These are phyloP conservation scores for Penicillium sp. DNA, from an alignment of 2,329 filamentous ascomycete species.

Conservation along the genomic window DNA sequence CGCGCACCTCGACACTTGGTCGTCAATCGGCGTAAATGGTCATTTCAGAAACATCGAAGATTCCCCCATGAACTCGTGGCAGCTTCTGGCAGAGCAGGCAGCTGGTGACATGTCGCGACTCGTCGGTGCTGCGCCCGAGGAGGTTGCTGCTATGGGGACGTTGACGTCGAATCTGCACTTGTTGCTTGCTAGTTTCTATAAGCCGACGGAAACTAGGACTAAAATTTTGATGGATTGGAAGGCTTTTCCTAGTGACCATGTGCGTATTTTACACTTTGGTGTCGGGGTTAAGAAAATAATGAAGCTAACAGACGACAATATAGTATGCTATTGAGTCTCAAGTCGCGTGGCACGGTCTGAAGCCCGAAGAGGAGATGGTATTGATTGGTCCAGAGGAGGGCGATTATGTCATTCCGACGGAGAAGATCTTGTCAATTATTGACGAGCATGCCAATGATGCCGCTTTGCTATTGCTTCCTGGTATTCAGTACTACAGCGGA, in stretches of 20 bases:
- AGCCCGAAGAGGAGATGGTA: conserved; percentile 65
- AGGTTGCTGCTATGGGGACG: conserved; percentile 84
- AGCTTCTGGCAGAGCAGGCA: conserved; percentile 72
- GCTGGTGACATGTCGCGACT: conserved; percentile 66
- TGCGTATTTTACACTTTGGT: conserved; percentile 33
- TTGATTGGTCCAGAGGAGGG: conserved; percentile 62
- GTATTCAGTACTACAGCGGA: conserved; percentile 88
- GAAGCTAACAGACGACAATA: conserved; percentile 13
- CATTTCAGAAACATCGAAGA: conserved; percentile 69
- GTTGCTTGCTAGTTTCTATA: conserved; percentile 77
- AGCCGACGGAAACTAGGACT: conserved; percentile 58
- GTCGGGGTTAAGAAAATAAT: neutral
- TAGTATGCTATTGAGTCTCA: conserved; percentile 82
- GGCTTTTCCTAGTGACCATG: conserved; percentile 81
- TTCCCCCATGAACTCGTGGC: conserved; percentile 67
- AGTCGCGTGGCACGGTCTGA: conserved; percentile 64
- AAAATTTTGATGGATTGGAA: conserved; percentile 84
- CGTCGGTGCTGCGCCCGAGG: conserved; percentile 65
- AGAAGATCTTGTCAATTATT: conserved; percentile 67
- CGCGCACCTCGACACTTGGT: conserved; percentile 76
- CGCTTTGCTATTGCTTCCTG: conserved; percentile 74
- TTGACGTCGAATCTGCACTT: conserved; percentile 77
- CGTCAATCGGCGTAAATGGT: conserved; percentile 73
- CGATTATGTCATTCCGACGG: conserved; percentile 61
- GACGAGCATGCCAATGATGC: conserved; percentile 67